Percentiles rank a stretch among this genome's conserved stretches.
These are phyloP conservation scores for Crithidia expoeki DNA, from an alignment of 208 protist genomes.

Conservation along the genomic window DNA sequence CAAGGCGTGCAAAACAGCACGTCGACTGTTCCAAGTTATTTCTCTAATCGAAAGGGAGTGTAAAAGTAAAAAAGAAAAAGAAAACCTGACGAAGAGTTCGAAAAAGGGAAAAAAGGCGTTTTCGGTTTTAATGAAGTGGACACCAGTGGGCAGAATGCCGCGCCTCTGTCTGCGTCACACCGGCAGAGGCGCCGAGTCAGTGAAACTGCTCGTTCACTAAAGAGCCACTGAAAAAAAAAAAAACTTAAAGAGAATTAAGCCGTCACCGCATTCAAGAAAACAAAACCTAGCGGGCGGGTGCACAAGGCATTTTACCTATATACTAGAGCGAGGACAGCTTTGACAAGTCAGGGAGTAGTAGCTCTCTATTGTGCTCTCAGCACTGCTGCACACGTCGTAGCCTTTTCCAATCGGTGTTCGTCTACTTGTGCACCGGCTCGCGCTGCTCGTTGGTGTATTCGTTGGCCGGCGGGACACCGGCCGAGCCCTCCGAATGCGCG, in stretches of 20 bases:
- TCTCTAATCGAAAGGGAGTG: neutral
- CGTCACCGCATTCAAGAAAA: conserved; percentile 2
- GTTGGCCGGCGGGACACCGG: conserved; percentile 10
- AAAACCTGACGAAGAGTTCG: neutral
- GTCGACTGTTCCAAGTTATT: conserved; percentile 6
- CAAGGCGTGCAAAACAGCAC: neutral
- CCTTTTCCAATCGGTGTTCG: neutral
- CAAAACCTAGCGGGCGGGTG: neutral
- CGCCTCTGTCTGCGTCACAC: neutral
- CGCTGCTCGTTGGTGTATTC: conserved; percentile 5
- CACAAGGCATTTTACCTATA: neutral
- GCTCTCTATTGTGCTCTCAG: too few species aligned
- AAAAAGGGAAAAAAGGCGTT: conserved; percentile 13
- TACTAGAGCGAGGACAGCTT: neutral
- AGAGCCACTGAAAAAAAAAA: conserved; percentile 2
- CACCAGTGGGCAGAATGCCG: conserved; percentile 4
- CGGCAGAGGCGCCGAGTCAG: neutral
- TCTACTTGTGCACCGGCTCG: conserved; percentile 8
- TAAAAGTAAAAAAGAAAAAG: neutral
- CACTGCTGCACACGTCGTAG: too few species aligned
- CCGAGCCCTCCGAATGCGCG: conserved; percentile 9
- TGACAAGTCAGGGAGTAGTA: too few species aligned
- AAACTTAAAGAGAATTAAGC: neutral
- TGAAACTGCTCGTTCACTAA: neutral
- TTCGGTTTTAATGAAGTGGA: conserved; percentile 14